These are phyloP conservation scores for Paraphoma sp. DNA, from an alignment of 2,329 filamentous ascomycete genomes.

Conservation along the genomic window DNA sequence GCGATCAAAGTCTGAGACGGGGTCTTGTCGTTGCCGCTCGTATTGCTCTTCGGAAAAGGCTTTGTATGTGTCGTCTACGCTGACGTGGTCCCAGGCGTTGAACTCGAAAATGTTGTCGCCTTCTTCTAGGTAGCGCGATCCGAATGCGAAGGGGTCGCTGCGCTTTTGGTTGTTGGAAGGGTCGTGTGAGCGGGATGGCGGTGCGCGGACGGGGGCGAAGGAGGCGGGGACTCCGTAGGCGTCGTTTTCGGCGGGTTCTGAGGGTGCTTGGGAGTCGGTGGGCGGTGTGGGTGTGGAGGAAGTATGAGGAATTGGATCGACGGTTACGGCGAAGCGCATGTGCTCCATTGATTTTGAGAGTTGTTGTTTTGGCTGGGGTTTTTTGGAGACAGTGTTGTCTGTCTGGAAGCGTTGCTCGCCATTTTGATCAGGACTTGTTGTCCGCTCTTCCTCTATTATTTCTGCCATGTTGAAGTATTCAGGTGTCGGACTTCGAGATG, in stretches of 20 bases:
- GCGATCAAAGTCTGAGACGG: conserved; percentile 93
- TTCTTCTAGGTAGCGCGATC: conserved; percentile 82
- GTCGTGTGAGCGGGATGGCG: conserved; percentile 70
- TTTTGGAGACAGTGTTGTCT: conserved; percentile 39
- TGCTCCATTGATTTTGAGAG: conserved; percentile 61
- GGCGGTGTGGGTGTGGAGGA: conserved; percentile 22
- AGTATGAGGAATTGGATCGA: conserved; percentile 40
- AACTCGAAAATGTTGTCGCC: conserved; percentile 93
- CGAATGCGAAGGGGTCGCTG: conserved; percentile 93
- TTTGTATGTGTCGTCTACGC: conserved; percentile 87
- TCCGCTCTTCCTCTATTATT: conserved; percentile 15
- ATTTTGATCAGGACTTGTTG: conserved; percentile 1
- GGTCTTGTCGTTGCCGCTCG: conserved; percentile 80
- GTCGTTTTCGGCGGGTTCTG: conserved; percentile 41
- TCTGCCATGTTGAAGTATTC: conserved; percentile 21
- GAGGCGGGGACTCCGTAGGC: conserved; percentile 59
- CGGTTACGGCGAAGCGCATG: conserved; percentile 57
- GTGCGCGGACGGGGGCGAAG: conserved; percentile 53
- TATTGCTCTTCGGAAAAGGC: conserved; percentile 86
- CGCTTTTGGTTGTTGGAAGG: conserved; percentile 81
- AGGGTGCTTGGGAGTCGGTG: conserved; percentile 2
- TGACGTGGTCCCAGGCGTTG: conserved; percentile 99
- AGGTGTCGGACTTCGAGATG: background rate
- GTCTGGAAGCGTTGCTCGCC: conserved; percentile 36
- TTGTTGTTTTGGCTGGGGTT: conserved; percentile 50